Evolutionary conservation across 805 yeast species (phyloP).

Genomic region (Candida anglica): DNA sequence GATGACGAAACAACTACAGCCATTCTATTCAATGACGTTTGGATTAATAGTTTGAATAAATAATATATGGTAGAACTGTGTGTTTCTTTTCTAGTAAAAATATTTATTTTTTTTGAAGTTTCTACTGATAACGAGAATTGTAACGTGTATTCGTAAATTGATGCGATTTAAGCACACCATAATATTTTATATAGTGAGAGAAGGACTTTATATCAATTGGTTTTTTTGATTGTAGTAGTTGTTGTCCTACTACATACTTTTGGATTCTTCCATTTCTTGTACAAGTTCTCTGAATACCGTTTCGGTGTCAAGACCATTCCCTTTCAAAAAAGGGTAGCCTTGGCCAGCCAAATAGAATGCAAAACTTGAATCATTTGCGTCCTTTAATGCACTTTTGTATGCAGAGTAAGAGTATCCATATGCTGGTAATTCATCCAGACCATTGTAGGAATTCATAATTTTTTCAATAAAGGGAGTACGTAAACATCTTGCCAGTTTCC

Average conservation of each 20-base stretch:
- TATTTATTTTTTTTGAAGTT: neutral
- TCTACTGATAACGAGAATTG: neutral
- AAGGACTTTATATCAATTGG: too few species aligned
- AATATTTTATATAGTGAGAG: too few species aligned
- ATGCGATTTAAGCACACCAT: too few species aligned
- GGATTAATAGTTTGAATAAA: too few species aligned
- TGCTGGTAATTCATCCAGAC: slow-evolving; percentile 20
- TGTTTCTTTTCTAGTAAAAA: neutral
- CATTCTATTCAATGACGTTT: neutral
- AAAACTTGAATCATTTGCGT: slow-evolving; percentile 9
- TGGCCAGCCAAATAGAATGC: slow-evolving; percentile 34
- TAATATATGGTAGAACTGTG: too few species aligned
- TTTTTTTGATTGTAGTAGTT: too few species aligned
- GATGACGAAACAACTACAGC: neutral
- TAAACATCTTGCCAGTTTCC: slow-evolving; percentile 35
- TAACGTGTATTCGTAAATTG: neutral
- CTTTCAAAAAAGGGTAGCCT: slow-evolving; percentile 19
- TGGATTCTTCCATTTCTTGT: too few species aligned
- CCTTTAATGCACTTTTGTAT: slow-evolving; percentile 19
- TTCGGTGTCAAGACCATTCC: slow-evolving; percentile 13
- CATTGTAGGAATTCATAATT: slow-evolving; percentile 8
- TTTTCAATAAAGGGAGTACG: slow-evolving; percentile 29
- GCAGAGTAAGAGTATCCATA: slow-evolving; percentile 32
- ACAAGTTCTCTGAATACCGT: slow-evolving; percentile 24
- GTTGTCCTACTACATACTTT: too few species aligned